Base-by-base conservation (phyloP, 2,329 filamentous ascomycete species). In the Aspergillaceae sp. region DNA sequence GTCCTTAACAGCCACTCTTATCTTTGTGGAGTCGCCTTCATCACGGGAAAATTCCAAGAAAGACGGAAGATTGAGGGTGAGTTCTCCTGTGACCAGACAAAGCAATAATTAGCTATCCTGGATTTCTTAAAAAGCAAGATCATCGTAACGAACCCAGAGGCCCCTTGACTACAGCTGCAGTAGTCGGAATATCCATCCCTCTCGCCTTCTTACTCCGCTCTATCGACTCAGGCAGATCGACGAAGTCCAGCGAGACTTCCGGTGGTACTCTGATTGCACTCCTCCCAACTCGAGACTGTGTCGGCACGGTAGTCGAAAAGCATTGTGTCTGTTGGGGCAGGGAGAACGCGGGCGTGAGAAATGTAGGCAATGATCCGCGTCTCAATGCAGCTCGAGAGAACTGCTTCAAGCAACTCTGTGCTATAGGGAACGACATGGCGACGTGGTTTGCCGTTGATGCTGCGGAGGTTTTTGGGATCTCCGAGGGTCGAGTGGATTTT, bases 201-300 rank as follows among this genome's bases (percentile, higher is more conserved):
- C 80, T 82, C 35, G 19, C 19, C 19, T 19, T 19, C 19, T 19
- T 19, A 19, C 78, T 78, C 36, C 79, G 82, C 45, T 73, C 70
- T 51, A 78, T 75, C 53, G 68, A 74, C 60, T 66, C 69, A 3
- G 82, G 78, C 49, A 88, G 78, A 50, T 85, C 77, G 48, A 90
- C 71, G 7, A 79, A 72, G 37, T 69, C 71, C 52, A 98, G 75
- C 43, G 84, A 84, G 47, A 98, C 92, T 52, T 87, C 86, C 0
- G 86, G 83, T 1, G 91, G 91, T 30, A 95, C 76, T 45, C 87
- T 83, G 44, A 95, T 78, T 27, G 86, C 79, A 49, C 86, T 86
- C 57, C 82, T 78, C 57, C 92, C 92, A 51, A 98, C 84, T 75
- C 96, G 92, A 40, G 91, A 96, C 48, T 75, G 70, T 56, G 76